phyloP scores from a whole-genome alignment of 2,329 filamentous ascomycete species.

The Cercospora sesami region DNA sequence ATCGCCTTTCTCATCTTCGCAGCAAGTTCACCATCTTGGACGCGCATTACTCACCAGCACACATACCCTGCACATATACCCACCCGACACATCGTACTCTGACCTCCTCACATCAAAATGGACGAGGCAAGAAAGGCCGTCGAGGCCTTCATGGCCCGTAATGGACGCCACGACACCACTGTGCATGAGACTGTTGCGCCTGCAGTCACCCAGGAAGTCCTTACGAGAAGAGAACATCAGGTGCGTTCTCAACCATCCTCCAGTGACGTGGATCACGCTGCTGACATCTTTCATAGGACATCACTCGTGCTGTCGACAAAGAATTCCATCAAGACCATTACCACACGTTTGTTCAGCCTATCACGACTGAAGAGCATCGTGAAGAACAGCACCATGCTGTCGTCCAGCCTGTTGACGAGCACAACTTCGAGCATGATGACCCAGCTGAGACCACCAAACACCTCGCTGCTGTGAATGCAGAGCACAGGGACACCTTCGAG shows the following conservation, averaged over 20 bases:
- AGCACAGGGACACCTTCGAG: slow-evolving; percentile 54
- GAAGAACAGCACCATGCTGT: slow-evolving; percentile 65
- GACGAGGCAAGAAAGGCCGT: slow-evolving; percentile 65
- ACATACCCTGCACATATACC: slow-evolving; percentile 11
- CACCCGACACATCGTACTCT: slow-evolving; percentile 19
- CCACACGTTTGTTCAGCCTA: slow-evolving; percentile 67
- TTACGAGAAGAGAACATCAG: slow-evolving; percentile 55
- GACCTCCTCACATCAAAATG: slow-evolving; percentile 49
- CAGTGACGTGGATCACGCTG: not conserved
- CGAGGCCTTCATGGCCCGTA: slow-evolving; percentile 58
- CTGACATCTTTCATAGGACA: slow-evolving; percentile 6
- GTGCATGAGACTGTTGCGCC: slow-evolving; percentile 66
- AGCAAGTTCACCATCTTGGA: slow-evolving; percentile 2
- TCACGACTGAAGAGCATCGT: slow-evolving; percentile 56
- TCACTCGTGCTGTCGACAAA: slow-evolving; percentile 49
- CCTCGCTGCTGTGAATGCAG: slow-evolving; percentile 54
- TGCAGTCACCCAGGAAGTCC: slow-evolving; percentile 51
- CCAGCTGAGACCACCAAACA: slow-evolving; percentile 48
- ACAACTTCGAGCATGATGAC: slow-evolving; percentile 61
- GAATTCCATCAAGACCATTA: slow-evolving; percentile 73
- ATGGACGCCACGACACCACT: slow-evolving; percentile 67
- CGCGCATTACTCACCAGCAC: slow-evolving; percentile 9
- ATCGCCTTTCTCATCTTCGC: slow-evolving; percentile 9
- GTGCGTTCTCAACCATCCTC: not conserved
- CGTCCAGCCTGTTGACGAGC: slow-evolving; percentile 58